Percentiles rank a stretch among this genome's conserved stretches.
phyloP scores from a whole-genome alignment of 495 filamentous ascomycete genomes.

The Tricharina praecox region DNA sequence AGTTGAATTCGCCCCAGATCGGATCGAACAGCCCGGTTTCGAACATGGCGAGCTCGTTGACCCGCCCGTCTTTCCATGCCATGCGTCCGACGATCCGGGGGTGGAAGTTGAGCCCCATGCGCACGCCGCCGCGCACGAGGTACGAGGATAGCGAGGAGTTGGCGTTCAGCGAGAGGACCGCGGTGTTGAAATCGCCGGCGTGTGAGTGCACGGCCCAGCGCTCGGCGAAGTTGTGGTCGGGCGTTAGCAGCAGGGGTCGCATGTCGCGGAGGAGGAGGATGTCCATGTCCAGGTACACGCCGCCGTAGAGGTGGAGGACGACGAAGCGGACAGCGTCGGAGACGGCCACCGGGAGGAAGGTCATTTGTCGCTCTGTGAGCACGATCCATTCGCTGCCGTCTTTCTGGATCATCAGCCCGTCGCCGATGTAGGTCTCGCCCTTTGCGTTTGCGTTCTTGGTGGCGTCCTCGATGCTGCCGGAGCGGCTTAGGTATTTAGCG shows the following conservation, averaged over 20 bases:
- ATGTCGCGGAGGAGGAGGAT: slow-evolving; percentile 40
- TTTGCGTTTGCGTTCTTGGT: slow-evolving; percentile 26
- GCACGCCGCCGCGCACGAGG: slow-evolving; percentile 38
- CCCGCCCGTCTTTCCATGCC: slow-evolving; percentile 39
- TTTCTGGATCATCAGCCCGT: slow-evolving; percentile 33
- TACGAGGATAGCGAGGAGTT: slow-evolving; percentile 41
- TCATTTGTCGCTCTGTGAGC: slow-evolving; percentile 38
- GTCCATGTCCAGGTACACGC: slow-evolving; percentile 43
- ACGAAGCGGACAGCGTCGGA: slow-evolving; percentile 39
- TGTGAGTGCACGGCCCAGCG: slow-evolving; percentile 39
- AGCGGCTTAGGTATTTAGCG: slow-evolving; percentile 6
- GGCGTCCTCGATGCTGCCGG: slow-evolving; percentile 2
- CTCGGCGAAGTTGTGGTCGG: slow-evolving; percentile 37
- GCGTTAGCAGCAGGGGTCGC: slow-evolving; percentile 35
- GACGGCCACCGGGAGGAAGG: slow-evolving; percentile 30
- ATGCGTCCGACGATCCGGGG: slow-evolving; percentile 39
- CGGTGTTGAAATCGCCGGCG: slow-evolving; percentile 43
- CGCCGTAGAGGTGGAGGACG: slow-evolving; percentile 39
- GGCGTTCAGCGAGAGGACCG: slow-evolving; percentile 39
- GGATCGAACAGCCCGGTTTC: slow-evolving; percentile 42
- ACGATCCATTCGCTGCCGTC: slow-evolving; percentile 37
- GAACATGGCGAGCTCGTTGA: slow-evolving; percentile 38
- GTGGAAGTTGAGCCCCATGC: slow-evolving; percentile 44
- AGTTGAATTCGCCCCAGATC: slow-evolving; percentile 42
- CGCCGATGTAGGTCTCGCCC: slow-evolving; percentile 32